Evolutionary conservation across 1,284 basidiomycete genomes (phyloP), one percentile per base, ranked within the genome.

Genomic region (Caloboletus firmus): DNA sequence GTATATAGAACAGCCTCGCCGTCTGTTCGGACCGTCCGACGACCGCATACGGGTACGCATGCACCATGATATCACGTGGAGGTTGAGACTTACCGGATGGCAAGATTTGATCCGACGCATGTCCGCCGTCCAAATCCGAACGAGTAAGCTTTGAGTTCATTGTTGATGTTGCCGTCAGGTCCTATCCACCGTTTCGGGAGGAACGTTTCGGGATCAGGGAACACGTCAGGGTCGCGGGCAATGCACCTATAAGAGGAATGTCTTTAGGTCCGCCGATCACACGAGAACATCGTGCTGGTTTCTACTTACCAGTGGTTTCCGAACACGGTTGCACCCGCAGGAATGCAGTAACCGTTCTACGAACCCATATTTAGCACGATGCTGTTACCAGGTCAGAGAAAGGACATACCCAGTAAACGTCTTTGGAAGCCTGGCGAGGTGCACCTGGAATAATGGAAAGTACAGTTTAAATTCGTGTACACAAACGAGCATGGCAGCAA

Each of bases 181-280:
- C 73, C 75, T 11, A 87, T 57, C 84, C 83, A 87, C 15, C 83
- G 75, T 54, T 78, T 73, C 0, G 83, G 84, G 39, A 79, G 70
- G 65, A 87, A 87, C 24, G 37, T 64, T 48, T 87, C 82, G 0
- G 84, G 82, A 34, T 87, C 78, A 0, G 80, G 79, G 65, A 81
- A 87, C 24, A 80, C 74, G 0, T 70, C 72, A 0, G 83, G 81
- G 62, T 87, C 84, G 24, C 79, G 76, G 0, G 74, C 77, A 18
- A 87, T 78, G 13, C 76, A 72, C 80, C 81, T 66, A 4, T 32
- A 8, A 30, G 15, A 7, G 15, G 10, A 0, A 10, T 9, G 10
- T 28, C 3, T 8, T 2, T 35, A 22, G 6, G 12, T 26, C 28
- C 9, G 5, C 20, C 6, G 4, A 7, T 39, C 32, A 12, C 3